A percentile compares a stretch with the other conserved stretches of the same genome.
Evolutionary conservation across 1,284 basidiomycete species (phyloP).

Genomic region (Trametes versicolor): DNA sequence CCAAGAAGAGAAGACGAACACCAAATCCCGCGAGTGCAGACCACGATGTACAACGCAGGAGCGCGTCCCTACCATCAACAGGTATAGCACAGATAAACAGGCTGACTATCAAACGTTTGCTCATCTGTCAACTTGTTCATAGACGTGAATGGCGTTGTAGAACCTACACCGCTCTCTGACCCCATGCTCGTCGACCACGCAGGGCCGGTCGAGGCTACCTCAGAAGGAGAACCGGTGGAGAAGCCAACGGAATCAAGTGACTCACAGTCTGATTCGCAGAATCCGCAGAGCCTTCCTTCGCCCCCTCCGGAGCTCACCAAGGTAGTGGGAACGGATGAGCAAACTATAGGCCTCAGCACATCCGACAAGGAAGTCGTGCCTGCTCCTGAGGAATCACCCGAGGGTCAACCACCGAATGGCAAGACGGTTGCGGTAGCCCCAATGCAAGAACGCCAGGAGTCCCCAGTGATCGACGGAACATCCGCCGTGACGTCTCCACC

Average conservation of each 20-base stretch:
- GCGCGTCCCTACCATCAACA: neutral
- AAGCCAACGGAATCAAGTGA: neutral
- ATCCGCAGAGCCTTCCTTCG: slow-evolving; percentile 30
- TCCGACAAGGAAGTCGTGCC: neutral
- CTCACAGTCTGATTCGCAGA: slow-evolving; percentile 15
- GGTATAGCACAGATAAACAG: neutral
- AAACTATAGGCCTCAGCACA: no score
- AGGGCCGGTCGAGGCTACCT: neutral
- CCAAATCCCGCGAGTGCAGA: neutral
- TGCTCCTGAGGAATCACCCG: neutral
- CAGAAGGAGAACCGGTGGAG: neutral
- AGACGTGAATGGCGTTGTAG: no score
- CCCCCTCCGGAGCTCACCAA: slow-evolving; percentile 21
- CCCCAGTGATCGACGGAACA: no score
- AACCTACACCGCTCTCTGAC: neutral
- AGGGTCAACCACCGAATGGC: neutral
- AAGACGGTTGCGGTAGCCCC: no score
- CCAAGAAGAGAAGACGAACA: slow-evolving; percentile 13
- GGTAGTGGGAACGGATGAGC: neutral
- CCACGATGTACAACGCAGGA: neutral
- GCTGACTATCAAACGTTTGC: no score
- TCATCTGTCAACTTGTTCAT: neutral
- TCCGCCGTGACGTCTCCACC: no score
- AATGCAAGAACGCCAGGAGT: no score
- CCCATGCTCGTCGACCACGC: neutral